These are phyloP conservation scores for Tylopilus vinaceipallidus DNA, from an alignment of 768 basidiomycete genomes.

Conservation along the genomic window DNA sequence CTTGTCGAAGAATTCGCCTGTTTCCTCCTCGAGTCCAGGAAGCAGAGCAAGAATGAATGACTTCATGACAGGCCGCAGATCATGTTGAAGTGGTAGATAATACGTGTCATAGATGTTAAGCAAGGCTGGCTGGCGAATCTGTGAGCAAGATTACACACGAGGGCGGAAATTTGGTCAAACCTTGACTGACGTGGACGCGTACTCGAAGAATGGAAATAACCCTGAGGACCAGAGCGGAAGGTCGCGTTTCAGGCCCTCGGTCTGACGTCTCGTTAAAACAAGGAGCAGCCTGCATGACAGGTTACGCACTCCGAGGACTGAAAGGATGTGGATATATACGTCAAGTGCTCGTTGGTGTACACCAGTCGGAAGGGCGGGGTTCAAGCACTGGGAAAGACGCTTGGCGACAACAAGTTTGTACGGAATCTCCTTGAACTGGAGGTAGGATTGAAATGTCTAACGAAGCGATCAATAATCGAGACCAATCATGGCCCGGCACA, in stretches of 20 bases:
- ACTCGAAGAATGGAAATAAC: slow-evolving; percentile 97
- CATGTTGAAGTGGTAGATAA: slow-evolving; percentile 82
- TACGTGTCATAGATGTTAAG: slow-evolving; percentile 90
- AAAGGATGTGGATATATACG: slow-evolving; percentile 89
- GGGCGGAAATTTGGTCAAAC: slow-evolving; percentile 37
- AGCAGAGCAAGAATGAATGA: slow-evolving; percentile 91
- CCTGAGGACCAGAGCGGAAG: slow-evolving; percentile 93
- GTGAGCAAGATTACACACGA: neutral
- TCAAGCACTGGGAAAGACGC: slow-evolving; percentile 92
- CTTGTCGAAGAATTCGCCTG: slow-evolving; percentile 95
- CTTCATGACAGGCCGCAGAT: slow-evolving; percentile 88
- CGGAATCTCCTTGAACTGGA: slow-evolving; percentile 95
- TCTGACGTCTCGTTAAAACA: slow-evolving; percentile 42
- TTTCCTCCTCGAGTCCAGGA: slow-evolving; percentile 96
- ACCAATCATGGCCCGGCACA: neutral
- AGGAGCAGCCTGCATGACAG: neutral
- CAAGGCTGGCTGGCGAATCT: slow-evolving; percentile 62
- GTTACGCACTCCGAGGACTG: slow-evolving; percentile 78
- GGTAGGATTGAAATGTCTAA: slow-evolving; percentile 90
- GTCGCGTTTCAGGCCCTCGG: slow-evolving; percentile 83
- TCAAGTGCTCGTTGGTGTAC: slow-evolving; percentile 96
- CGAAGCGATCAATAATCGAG: neutral
- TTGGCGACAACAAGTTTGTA: slow-evolving; percentile 93
- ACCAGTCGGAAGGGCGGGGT: slow-evolving; percentile 95
- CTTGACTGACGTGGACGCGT: slow-evolving; percentile 98